phyloP scores from a whole-genome alignment of 75 land plant genomes.

The Picea sitchensis region DNA sequence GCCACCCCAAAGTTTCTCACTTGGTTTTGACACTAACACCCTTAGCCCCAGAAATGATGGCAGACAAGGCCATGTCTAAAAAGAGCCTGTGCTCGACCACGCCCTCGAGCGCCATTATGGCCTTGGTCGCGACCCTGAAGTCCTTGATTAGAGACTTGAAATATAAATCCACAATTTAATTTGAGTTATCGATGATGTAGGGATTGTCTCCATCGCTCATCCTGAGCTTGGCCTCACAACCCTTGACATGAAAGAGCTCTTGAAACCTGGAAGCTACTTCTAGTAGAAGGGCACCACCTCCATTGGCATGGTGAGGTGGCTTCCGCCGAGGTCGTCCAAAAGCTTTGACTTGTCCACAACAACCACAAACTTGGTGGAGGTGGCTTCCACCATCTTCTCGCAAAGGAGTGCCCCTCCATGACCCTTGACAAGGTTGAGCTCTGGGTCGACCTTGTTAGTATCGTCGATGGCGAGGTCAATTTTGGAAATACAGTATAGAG shows the following conservation, averaged over 20 bases:
- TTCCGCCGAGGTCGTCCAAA: constrained; percentile 21
- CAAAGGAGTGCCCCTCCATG: constrained; percentile 25
- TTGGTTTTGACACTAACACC: too few relatives aligned
- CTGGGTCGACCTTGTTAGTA: constrained; percentile 31
- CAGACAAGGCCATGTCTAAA: constrained; percentile 90
- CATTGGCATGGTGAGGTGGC: constrained; percentile 32
- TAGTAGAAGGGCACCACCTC: constrained; percentile 30
- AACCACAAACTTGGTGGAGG: constrained; percentile 18
- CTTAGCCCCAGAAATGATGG: constrained; percentile 54
- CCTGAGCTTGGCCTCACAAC: constrained; percentile 21
- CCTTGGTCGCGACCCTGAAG: constrained; percentile 57
- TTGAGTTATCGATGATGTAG: constrained; percentile 18
- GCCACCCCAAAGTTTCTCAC: too few relatives aligned
- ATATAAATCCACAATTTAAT: constrained; percentile 19
- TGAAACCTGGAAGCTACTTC: constrained; percentile 8
- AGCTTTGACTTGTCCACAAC: constrained; percentile 26
- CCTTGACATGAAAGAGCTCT: constrained; percentile 11
- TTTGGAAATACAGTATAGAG: neutral
- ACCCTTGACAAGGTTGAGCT: constrained; percentile 34
- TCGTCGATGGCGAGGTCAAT: constrained; percentile 40
- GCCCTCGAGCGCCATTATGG: constrained; percentile 75
- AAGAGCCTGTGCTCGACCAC: constrained; percentile 94
- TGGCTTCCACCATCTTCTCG: constrained; percentile 28
- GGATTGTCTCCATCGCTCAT: constrained; percentile 25
- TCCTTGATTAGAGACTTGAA: constrained; percentile 35